Evolutionary conservation across 371 early-diverging fungal species (phyloP), one percentile per base, ranked within the genome.

Genomic region (Ecytonucleospora hepatopenaei): DNA sequence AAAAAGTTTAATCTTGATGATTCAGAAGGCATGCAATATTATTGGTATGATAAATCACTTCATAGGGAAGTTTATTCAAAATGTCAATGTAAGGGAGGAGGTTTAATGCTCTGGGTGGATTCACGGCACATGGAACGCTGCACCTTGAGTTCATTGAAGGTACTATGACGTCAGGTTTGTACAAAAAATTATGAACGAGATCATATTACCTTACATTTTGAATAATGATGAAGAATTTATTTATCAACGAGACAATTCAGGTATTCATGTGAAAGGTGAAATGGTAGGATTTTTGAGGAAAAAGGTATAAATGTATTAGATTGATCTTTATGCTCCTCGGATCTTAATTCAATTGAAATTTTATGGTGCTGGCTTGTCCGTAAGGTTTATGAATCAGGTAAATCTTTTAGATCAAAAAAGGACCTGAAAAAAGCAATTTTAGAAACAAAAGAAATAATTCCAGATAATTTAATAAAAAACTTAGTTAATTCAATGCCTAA

Each of bases 261-360:
- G 62, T 32, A 62, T 49, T 21, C 62, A 68, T 51, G n/a, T n/a
- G n/a, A n/a, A n/a, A n/a, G n/a, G n/a, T n/a, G n/a, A 40, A 40
- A 40, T 40, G 40, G n/a, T 40, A 26, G 55, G 28, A 24, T 62
- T 19, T 68, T 58, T 32, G 21, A 56, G 2, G 19, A 8, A 32
- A 48, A 54, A 0, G 33, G 33, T 56, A 61, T 68, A n/a, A 53
- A 56, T 5, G 53, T 68, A 2, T 1, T 68, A 21, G 1, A 1
- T 23, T 62, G 62, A 62, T 62, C 62, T 2, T 33, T 49, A 16
- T 34, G 48, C 30, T 68, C 68, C 0, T 23, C 56, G 1, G 62
- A 68, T 54, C 28, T 59, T 27, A 68, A 68, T 32, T 35, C 57
- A 2, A 62, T 68, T 30, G 68, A 68, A 31, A 31, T 62, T 54